Percentiles rank a stretch among this genome's conserved stretches.
These are phyloP conservation scores for Talaromyces sp. DNA, from an alignment of 2,329 filamentous ascomycete species.

Conservation along the genomic window DNA sequence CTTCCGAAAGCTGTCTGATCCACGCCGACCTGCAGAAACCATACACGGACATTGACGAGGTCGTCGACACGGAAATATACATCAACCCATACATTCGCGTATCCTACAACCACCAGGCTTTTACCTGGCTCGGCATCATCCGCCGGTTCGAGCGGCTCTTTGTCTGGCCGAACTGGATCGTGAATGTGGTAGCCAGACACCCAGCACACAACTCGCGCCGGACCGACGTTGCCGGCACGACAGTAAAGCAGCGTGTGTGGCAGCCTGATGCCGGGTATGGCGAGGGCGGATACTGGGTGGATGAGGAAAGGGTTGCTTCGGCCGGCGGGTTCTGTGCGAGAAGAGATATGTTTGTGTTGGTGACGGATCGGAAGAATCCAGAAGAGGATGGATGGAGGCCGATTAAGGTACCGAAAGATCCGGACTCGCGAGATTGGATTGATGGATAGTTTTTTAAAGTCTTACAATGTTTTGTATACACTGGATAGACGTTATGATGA, in stretches of 20 bases:
- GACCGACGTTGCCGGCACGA: conserved; percentile 52
- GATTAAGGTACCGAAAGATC: not conserved
- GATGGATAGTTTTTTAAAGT: too few relatives aligned
- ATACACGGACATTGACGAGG: conserved; percentile 24
- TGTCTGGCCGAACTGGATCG: conserved; percentile 52
- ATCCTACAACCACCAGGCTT: conserved; percentile 55
- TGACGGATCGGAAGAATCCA: conserved; percentile 28
- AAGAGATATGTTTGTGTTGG: conserved; percentile 37
- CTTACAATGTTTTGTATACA: too few relatives aligned
- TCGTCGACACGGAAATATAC: conserved; percentile 54
- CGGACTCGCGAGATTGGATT: not conserved
- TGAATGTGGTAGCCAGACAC: conserved; percentile 51
- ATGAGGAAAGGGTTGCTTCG: conserved; percentile 31
- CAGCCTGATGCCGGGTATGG: conserved; percentile 22
- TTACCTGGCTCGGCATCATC: conserved; percentile 54
- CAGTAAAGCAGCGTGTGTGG: conserved; percentile 37
- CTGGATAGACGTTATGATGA: too few relatives aligned
- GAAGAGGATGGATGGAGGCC: conserved; percentile 42
- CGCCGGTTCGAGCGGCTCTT: conserved; percentile 63
- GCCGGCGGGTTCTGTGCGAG: conserved; percentile 43
- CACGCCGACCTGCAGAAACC: conserved; percentile 44
- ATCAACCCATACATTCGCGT: conserved; percentile 72
- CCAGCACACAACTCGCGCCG: conserved; percentile 58
- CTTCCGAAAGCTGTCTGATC: conserved; percentile 59
- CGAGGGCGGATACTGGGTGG: conserved; percentile 34